Percentiles rank a stretch among this genome's conserved stretches.
These are phyloP conservation scores for Middelhovenomyces tepae DNA, from an alignment of 805 yeast species.

Conservation along the genomic window DNA sequence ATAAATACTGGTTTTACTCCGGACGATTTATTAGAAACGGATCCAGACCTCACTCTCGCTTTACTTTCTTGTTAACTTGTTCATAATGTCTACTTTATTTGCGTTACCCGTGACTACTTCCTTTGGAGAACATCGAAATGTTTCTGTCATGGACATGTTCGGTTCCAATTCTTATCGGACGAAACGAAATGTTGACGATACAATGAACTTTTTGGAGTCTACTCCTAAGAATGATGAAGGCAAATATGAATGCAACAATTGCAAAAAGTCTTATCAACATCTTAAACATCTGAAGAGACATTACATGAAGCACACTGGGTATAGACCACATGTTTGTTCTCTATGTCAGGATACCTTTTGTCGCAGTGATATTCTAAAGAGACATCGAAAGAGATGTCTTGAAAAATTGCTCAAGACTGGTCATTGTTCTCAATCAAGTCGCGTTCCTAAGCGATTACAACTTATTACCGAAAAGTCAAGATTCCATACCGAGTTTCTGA, in stretches of 20 bases:
- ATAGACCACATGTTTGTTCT: conserved; percentile 71
- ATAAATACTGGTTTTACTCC: too few relatives aligned
- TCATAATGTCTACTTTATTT: neutral
- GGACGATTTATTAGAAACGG: too few relatives aligned
- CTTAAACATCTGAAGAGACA: conserved; percentile 79
- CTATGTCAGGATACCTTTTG: conserved; percentile 39
- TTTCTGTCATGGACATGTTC: too few relatives aligned
- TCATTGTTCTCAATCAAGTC: conserved; percentile 6
- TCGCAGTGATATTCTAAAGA: conserved; percentile 17
- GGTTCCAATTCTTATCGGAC: too few relatives aligned
- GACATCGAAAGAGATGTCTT: conserved; percentile 17
- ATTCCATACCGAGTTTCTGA: too few relatives aligned
- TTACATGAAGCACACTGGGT: conserved; percentile 76
- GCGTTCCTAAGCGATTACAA: conserved; percentile 11
- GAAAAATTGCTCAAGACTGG: conserved; percentile 10
- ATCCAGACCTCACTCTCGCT: too few relatives aligned
- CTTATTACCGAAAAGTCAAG: neutral
- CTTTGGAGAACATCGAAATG: too few relatives aligned
- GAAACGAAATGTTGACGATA: too few relatives aligned
- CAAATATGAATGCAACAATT: conserved; percentile 13
- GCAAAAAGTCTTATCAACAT: conserved; percentile 20
- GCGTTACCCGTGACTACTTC: neutral
- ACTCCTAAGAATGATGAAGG: neutral
- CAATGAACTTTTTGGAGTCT: too few relatives aligned
- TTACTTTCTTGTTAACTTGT: neutral